Evolutionary conservation across 768 basidiomycete species (phyloP), one percentile per base, ranked within the genome.

Genomic region (Tricholoma sp.): DNA sequence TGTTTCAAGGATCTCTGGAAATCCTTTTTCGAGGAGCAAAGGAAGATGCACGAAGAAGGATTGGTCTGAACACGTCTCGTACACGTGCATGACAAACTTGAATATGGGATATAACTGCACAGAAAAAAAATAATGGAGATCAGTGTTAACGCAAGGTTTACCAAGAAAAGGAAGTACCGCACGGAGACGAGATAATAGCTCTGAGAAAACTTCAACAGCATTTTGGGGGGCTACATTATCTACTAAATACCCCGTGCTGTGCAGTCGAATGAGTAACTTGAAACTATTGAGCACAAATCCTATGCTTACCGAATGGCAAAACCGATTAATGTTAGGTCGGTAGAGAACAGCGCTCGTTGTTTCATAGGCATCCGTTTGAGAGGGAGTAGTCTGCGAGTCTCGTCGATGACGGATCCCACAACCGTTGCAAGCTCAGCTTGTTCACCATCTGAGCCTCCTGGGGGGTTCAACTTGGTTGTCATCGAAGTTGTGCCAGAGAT

Each of bases 1-100:
- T 31, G 47, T 31, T 15, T 17, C 47, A 3, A 32, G 29, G 15
- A 31, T 48, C 15, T 48, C 47, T 18, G 44, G 24, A 55, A 18
- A 28, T 44, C 52, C 20, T 45, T 45, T 28, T 20, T 48, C 44
- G 3, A 59, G 44, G 6, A 74, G 63, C 36, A 71, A 59, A 2
- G 53, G 52, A 28, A 60, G 55, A 60, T 85, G 83, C 31, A 84
- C 74, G 56, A 86, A 72, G 65, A 86, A 84, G 2, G 80, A 78
- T 60, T 86, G 84, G 12, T 72, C 68, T 3, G 79, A 74, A 32
- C 61, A 50, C 10, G 74, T 57, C 28, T 85, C 82, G 47, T 78
- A 74, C 45, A 83, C 57, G 59, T 82, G 73, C 33, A 74, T 55
- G 29, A 86, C 67, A 36, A 68, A 54, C 9, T 63, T 37, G 65